Conservation (phyloP, 2,329 filamentous ascomycete genomes). For the Xylariaceae sp. region DNA sequence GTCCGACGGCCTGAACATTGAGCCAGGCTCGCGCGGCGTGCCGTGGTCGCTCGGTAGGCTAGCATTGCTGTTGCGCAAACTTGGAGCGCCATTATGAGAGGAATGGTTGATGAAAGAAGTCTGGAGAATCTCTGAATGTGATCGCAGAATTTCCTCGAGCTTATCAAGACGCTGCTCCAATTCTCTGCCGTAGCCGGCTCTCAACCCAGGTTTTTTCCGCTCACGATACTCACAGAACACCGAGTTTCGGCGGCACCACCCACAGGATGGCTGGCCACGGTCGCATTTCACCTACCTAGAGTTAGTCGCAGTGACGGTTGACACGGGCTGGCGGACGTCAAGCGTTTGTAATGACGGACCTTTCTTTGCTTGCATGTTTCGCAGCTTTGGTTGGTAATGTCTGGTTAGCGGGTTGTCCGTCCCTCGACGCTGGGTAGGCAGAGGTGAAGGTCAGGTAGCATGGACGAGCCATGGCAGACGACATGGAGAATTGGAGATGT, state of each 20-base stretch:
- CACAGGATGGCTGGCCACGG: conserved; percentile 67
- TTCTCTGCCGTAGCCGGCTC: conserved; percentile 67
- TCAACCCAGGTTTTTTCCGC: conserved; percentile 61
- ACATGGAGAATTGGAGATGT: no score
- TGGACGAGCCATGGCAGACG: background rate
- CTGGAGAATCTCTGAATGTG: conserved; percentile 64
- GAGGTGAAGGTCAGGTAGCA: no score
- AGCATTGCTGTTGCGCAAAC: conserved; percentile 45
- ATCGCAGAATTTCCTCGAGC: conserved; percentile 61
- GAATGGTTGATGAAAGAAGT: conserved; percentile 42
- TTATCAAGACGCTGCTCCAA: conserved; percentile 68
- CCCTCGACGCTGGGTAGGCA: no score
- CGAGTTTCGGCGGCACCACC: conserved; percentile 63
- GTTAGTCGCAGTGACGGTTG: background rate
- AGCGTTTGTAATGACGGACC: conserved; percentile 38
- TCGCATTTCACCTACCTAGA: conserved; percentile 64
- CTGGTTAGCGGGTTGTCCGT: conserved; percentile 9
- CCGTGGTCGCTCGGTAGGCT: conserved; percentile 53
- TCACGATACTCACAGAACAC: conserved; percentile 65
- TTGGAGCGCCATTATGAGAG: conserved; percentile 32
- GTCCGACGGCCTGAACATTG: conserved; percentile 48
- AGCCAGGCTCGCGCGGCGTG: conserved; percentile 45
- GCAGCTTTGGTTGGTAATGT: conserved; percentile 50
- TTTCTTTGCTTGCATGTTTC: conserved; percentile 80
- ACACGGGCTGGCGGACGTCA: background rate